Percentiles rank a stretch among this genome's conserved stretches.
phyloP scores from a whole-genome alignment of 169 alveolate species.

The Plasmodium gaboni region DNA sequence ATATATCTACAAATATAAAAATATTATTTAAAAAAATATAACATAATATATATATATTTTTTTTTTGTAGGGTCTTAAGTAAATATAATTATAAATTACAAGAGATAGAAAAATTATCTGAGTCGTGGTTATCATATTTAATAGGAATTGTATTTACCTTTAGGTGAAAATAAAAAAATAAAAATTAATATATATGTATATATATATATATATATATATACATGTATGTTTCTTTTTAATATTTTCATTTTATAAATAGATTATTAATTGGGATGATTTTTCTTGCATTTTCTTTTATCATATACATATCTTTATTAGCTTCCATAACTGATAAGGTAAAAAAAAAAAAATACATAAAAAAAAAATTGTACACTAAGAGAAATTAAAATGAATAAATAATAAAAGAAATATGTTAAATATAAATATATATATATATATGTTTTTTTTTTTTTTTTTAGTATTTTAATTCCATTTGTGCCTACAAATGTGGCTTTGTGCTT shows the following conservation, averaged over 20 bases:
- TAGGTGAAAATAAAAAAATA: constrained; percentile 13
- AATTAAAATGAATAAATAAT: not conserved
- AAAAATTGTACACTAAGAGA: not conserved
- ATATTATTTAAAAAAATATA: not conserved
- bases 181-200: not conserved
- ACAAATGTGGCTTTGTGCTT: constrained; percentile 83
- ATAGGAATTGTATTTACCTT: constrained; percentile 50
- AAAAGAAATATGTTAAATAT: not conserved
- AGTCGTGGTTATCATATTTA: constrained; percentile 73
- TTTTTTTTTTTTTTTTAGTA: constrained; percentile 26
- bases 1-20: not conserved
- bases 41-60: not conserved
- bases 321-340: constrained; percentile 71
- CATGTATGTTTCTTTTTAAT: not conserved
- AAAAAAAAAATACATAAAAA: not conserved
- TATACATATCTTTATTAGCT: constrained; percentile 78
- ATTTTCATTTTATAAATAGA: constrained; percentile 77
- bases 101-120: constrained; percentile 69
- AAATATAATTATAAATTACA: constrained; percentile 78
- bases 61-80: constrained; percentile 71
- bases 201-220: not conserved
- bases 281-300: constrained; percentile 75
- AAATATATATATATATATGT: not conserved
- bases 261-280: constrained; percentile 78
- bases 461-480: constrained; percentile 77